phyloP scores from a whole-genome alignment of 2,329 filamentous ascomycete genomes.

The Hirsutella thompsonii region DNA sequence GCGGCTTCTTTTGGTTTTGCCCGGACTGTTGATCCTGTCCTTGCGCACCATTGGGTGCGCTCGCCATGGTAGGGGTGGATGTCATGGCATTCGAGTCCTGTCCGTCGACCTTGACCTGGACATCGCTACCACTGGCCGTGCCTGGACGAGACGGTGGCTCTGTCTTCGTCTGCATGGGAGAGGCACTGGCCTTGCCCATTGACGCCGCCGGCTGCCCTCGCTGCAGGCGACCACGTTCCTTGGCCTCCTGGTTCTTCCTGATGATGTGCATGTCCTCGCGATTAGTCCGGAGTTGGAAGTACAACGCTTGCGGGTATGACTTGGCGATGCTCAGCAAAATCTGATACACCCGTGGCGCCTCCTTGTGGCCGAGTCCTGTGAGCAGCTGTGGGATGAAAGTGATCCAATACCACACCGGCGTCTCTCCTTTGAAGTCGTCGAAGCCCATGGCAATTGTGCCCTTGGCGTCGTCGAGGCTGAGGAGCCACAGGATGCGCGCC shows the following conservation, averaged over 20 bases:
- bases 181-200: slow-evolving; percentile 30
- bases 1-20: slow-evolving; percentile 53
- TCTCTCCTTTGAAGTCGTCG: slow-evolving; percentile 94
- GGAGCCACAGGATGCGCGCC: slow-evolving; percentile 84
- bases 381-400: slow-evolving; percentile 96
- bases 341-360: slow-evolving; percentile 73
- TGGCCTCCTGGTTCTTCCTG: slow-evolving; percentile 75
- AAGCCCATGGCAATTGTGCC: slow-evolving; percentile 76
- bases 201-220: slow-evolving; percentile 31
- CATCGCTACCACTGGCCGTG: slow-evolving; percentile 34
- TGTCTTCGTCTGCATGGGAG: slow-evolving; percentile 39
- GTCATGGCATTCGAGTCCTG: slow-evolving; percentile 19
- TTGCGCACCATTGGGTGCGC: slow-evolving; percentile 5
- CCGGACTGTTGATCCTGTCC: slow-evolving; percentile 12
- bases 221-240: slow-evolving; percentile 47
- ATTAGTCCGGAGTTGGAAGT: slow-evolving; percentile 88
- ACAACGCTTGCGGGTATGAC: slow-evolving; percentile 86
- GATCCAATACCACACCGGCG: slow-evolving; percentile 98
- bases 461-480: slow-evolving; percentile 84
- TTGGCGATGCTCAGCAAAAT: slow-evolving; percentile 92
- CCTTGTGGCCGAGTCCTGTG: slow-evolving; percentile 80
- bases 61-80: slow-evolving; percentile 11
- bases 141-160: slow-evolving; percentile 36
- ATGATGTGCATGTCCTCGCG: slow-evolving; percentile 88
- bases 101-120: slow-evolving; percentile 31